Evolutionary conservation across 495 filamentous ascomycete species (phyloP), one percentile per base, ranked within the genome.

Genomic region (Amniculicola lignicola): DNA sequence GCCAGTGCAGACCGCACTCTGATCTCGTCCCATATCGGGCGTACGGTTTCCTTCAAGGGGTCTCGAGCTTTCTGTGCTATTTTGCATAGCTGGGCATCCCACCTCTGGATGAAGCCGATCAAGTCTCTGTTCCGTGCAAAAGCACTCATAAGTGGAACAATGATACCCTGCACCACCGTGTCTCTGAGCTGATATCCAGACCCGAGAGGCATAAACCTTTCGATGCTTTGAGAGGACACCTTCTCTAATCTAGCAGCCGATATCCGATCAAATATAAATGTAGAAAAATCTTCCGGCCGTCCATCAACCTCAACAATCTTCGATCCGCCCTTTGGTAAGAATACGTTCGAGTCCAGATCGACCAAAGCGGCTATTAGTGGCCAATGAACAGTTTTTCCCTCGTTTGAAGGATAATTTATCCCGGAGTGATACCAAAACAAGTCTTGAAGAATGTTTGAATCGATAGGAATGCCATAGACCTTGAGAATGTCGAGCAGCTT

Each of bases 121-220:
- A 93, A 64, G 54, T 89, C 79, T 65, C 88, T 78, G 45, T 82
- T 81, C 27, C 76, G 76, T 25, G 78, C 76, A 65, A 84, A 88
- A 1, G 80, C 85, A 11, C 74, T 70, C 49, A 87, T 72, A 6
- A 90, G 70, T 1, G 84, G 77, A 10, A 81, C 62, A 2, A 86
- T 60, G 18, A 70, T 59, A 6, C 25, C 6, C 16, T 33, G 7
- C 7, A 33, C 29, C 7, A 33, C 29, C 29, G 29, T 33, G n/a
- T n/a, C n/a, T n/a, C n/a, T n/a, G n/a, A n/a, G n/a, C n/a, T n/a
- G n/a, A n/a, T n/a, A n/a, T n/a, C n/a, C n/a, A n/a, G n/a, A n/a
- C n/a, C n/a, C n/a, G n/a, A n/a, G n/a, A n/a, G n/a, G n/a, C n/a
- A n/a, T n/a, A n/a, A n/a, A n/a, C n/a, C n/a, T n/a, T n/a, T n/a